Percentiles rank a stretch among this genome's conserved stretches.
Evolutionary conservation across 148 eudicot species (phyloP).

Genomic region (Chenopodium suecicum): DNA sequence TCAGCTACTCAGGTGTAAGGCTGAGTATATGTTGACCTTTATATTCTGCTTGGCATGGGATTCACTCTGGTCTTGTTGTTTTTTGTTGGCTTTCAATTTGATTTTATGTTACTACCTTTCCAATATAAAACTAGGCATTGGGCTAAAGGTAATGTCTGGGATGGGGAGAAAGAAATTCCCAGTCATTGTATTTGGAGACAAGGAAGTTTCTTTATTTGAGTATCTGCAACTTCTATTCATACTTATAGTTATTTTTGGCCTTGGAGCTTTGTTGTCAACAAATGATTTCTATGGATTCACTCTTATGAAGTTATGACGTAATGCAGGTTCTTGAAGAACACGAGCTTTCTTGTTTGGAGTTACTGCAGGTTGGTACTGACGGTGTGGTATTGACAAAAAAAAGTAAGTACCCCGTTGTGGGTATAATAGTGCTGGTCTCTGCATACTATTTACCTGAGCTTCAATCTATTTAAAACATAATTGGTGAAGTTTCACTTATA

Average conservation of each 20-base stretch:
- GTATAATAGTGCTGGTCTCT: background rate
- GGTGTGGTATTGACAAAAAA: conserved; percentile 73
- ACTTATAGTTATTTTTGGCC: background rate
- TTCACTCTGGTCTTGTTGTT: background rate
- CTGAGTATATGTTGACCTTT: background rate
- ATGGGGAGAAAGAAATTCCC: background rate
- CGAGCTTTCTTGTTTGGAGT: conserved; percentile 72
- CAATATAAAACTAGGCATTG: background rate
- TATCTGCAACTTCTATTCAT: background rate
- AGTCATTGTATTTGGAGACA: background rate
- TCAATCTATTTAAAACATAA: background rate
- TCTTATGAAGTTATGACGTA: conserved; percentile 5
- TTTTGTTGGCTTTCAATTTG: background rate
- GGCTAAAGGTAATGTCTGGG: background rate
- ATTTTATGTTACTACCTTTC: background rate
- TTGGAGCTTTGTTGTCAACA: background rate
- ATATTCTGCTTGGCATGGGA: background rate
- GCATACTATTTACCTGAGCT: background rate
- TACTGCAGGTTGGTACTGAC: conserved; percentile 77
- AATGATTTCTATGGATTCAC: background rate
- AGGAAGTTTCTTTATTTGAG: background rate
- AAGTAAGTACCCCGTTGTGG: conserved; percentile 47
- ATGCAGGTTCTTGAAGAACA: conserved; percentile 90
- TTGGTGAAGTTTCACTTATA: background rate
- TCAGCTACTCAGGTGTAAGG: background rate